These are phyloP conservation scores for Dendrocalamus sinicus DNA, from an alignment of 176 grass and related monocot genomes.

Conservation along the genomic window DNA sequence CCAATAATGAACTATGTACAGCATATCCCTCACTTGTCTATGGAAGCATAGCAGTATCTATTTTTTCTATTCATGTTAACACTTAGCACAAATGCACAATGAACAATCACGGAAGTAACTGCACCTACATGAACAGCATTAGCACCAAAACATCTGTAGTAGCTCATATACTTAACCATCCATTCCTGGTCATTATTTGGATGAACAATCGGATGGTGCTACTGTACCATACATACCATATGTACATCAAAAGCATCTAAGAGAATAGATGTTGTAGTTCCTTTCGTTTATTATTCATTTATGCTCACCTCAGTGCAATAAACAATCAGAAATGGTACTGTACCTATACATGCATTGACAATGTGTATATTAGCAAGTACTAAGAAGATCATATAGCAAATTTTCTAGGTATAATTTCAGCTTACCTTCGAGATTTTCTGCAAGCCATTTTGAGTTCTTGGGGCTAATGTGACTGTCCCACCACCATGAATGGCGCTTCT, in stretches of 20 bases:
- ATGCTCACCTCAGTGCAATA: conserved; percentile 10
- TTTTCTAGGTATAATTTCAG: background rate
- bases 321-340: background rate
- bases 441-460: conserved; percentile 87
- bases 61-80: background rate
- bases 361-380: conserved; percentile 1
- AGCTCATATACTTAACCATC: conserved; percentile 4
- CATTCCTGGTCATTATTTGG: conserved; percentile 4
- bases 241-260: conserved; percentile 11
- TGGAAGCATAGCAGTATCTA: background rate
- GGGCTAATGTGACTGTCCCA: conserved; percentile 79
- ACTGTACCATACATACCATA: conserved; percentile 10
- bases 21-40: background rate
- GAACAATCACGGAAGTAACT: conserved; percentile 6
- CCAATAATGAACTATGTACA: background rate
- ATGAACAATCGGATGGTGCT: conserved; percentile 13
- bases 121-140: background rate
- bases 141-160: background rate
- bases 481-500: conserved; percentile 81
- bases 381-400: background rate
- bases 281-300: conserved; percentile 39
- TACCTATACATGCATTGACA: conserved; percentile 4
- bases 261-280: background rate
- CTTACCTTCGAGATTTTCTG: conserved; percentile 77
- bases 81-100: background rate